phyloP scores from a whole-genome alignment of 805 yeast species.

The Barnettozyma californica region DNA sequence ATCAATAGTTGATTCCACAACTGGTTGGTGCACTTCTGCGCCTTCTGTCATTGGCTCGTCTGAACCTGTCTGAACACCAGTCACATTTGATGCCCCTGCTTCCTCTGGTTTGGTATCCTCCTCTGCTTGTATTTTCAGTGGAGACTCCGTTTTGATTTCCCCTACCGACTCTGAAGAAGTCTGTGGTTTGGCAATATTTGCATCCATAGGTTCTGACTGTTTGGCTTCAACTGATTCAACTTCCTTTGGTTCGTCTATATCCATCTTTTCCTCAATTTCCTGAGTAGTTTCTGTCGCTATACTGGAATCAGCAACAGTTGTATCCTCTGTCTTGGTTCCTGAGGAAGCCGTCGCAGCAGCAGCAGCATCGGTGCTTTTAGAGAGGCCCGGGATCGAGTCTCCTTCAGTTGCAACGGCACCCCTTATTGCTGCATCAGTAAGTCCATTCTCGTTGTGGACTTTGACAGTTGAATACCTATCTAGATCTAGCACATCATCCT shows the following conservation, averaged over 20 bases:
- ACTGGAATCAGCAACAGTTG: neutral
- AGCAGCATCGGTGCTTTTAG: conserved; percentile 20
- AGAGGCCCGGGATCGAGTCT: conserved; percentile 40
- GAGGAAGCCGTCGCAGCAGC: conserved; percentile 17
- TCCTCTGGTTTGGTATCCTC: neutral
- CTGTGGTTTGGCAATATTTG: neutral
- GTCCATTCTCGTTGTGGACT: conserved; percentile 20
- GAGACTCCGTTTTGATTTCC: neutral
- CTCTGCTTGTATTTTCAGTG: neutral
- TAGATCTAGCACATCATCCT: conserved; percentile 41
- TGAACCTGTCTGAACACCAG: neutral
- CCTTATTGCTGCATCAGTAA: conserved; percentile 44
- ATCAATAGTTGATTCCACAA: no score
- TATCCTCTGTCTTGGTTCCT: no score
- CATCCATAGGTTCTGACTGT: neutral
- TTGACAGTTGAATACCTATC: conserved; percentile 30
- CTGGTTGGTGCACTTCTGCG: neutral
- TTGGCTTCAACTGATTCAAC: neutral
- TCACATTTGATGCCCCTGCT: neutral
- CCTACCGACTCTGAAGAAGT: neutral
- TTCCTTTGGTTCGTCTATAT: neutral
- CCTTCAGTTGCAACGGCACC: conserved; percentile 48
- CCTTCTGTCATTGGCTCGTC: neutral
- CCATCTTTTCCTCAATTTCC: conserved; percentile 5
- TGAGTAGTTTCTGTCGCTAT: neutral